A percentile compares a stretch with the other conserved stretches of the same genome.
Conservation (phyloP, 306 rosid species). For the Alnus rubra region DNA sequence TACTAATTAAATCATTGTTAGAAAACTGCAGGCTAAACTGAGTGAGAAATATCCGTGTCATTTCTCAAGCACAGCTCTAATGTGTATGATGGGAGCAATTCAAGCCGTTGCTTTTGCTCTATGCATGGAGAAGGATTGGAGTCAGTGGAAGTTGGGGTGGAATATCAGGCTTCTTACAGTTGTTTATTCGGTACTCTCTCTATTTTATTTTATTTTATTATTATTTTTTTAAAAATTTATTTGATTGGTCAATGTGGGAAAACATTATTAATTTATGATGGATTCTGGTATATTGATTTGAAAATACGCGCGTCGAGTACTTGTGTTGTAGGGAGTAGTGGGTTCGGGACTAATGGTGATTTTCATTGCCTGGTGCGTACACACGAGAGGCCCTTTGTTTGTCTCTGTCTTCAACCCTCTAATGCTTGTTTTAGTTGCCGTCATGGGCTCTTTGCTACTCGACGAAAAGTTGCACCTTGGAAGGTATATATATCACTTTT, state of each 20-base stretch:
- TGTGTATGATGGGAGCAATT: conserved; percentile 57
- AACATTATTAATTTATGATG: too few relatives aligned
- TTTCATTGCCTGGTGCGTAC: conserved; percentile 38
- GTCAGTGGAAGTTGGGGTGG: conserved; percentile 69
- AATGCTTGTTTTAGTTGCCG: conserved; percentile 45
- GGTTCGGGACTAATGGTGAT: conserved; percentile 36
- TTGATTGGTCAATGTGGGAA: too few relatives aligned
- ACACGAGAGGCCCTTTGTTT: conserved; percentile 57
- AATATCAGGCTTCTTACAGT: conserved; percentile 57
- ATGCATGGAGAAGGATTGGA: conserved; percentile 55
- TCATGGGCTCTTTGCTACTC: conserved; percentile 40
- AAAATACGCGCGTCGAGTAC: too few relatives aligned
- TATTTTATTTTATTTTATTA: neutral
- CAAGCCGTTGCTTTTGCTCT: conserved; percentile 50
- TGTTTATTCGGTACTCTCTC: conserved; percentile 48
- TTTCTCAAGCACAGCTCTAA: conserved; percentile 61
- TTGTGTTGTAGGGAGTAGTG: conserved; percentile 44
- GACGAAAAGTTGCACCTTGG: conserved; percentile 52
- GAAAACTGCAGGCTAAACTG: conserved; percentile 54
- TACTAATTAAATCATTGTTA: neutral
- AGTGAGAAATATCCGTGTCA: conserved; percentile 50
- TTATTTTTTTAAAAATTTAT: neutral
- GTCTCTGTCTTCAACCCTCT: conserved; percentile 54
- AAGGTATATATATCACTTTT: conserved; percentile 34
- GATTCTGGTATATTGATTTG: too few relatives aligned